Conservation (phyloP, 768 basidiomycete genomes). For the Pulveroboletus sp. region DNA sequence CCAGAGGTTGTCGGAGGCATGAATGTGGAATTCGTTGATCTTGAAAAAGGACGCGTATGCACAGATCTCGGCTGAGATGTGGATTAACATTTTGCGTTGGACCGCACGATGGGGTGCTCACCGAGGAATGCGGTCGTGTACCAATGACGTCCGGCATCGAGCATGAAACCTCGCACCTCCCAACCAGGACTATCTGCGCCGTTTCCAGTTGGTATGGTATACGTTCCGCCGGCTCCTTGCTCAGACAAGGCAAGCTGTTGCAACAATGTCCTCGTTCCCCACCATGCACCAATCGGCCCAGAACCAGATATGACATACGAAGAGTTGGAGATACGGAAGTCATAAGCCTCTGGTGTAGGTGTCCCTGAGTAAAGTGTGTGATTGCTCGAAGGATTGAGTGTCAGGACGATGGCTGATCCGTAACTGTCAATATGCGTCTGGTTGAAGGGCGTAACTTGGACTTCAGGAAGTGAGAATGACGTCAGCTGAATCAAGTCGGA, state of each 20-base stretch:
- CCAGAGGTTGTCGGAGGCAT: slow-evolving; percentile 43
- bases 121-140: slow-evolving; percentile 38
- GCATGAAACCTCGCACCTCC: slow-evolving; percentile 45
- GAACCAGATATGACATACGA: slow-evolving; percentile 34
- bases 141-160: slow-evolving; percentile 46
- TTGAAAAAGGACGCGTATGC: slow-evolving; percentile 45
- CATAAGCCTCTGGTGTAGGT: slow-evolving; percentile 38
- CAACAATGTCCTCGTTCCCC: slow-evolving; percentile 42
- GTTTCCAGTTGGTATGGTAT: slow-evolving; percentile 30
- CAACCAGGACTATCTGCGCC: slow-evolving; percentile 41
- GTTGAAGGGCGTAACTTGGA: slow-evolving; percentile 19
- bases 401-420: slow-evolving; percentile 30
- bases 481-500: slow-evolving; percentile 32
- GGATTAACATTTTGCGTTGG: background rate
- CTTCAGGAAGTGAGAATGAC: slow-evolving; percentile 22
- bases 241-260: slow-evolving; percentile 35
- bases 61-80: slow-evolving; percentile 37
- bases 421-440: background rate
- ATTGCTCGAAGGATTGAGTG: slow-evolving; percentile 22
- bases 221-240: slow-evolving; percentile 3
- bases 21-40: slow-evolving; percentile 41
- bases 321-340: slow-evolving; percentile 30
- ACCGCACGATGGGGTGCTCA: slow-evolving; percentile 7
- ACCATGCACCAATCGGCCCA: slow-evolving; percentile 38
- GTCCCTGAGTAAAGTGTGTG: slow-evolving; percentile 36